Percentiles rank a stretch among this genome's conserved stretches.
Evolutionary conservation across 78 protist species (phyloP).

Genomic region (Speleostelium caveatum): DNA sequence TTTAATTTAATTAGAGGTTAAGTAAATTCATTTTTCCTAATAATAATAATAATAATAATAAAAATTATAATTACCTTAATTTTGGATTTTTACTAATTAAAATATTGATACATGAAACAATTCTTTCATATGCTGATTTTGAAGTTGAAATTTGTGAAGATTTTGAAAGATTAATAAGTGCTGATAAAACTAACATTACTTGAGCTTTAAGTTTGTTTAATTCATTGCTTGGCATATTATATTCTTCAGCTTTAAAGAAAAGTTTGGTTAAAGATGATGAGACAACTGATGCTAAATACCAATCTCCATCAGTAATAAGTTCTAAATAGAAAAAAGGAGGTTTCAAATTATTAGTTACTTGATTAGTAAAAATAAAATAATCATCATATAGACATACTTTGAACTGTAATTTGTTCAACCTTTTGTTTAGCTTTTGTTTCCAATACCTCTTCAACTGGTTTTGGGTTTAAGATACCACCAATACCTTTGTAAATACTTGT

Average conservation of each 20-base stretch:
- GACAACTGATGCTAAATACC: constrained; percentile 43
- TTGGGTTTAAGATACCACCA: constrained; percentile 28
- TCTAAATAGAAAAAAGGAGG: no score
- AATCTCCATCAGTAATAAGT: constrained; percentile 53
- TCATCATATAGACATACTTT: no score
- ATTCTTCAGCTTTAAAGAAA: constrained; percentile 66
- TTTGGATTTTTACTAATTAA: constrained; percentile 37
- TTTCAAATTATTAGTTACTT: not conserved
- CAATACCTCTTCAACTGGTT: constrained; percentile 23
- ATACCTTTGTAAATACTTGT: constrained; percentile 53
- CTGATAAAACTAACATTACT: constrained; percentile 74
- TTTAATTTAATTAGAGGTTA: no score
- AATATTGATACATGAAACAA: constrained; percentile 70
- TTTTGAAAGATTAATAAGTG: constrained; percentile 80
- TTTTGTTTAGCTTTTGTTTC: constrained; percentile 47
- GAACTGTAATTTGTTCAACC: not conserved
- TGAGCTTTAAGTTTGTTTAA: constrained; percentile 68
- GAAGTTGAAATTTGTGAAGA: constrained; percentile 45
- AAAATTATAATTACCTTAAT: constrained; percentile 3
- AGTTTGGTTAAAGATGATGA: constrained; percentile 85
- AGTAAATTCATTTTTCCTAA: no score
- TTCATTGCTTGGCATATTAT: not conserved
- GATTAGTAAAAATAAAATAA: not conserved
- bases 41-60: not conserved
- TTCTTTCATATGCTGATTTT: constrained; percentile 82